A percentile compares a stretch with the other conserved stretches of the same genome.
phyloP scores from a whole-genome alignment of 2,329 filamentous ascomycete genomes.

The Alternaria solani region DNA sequence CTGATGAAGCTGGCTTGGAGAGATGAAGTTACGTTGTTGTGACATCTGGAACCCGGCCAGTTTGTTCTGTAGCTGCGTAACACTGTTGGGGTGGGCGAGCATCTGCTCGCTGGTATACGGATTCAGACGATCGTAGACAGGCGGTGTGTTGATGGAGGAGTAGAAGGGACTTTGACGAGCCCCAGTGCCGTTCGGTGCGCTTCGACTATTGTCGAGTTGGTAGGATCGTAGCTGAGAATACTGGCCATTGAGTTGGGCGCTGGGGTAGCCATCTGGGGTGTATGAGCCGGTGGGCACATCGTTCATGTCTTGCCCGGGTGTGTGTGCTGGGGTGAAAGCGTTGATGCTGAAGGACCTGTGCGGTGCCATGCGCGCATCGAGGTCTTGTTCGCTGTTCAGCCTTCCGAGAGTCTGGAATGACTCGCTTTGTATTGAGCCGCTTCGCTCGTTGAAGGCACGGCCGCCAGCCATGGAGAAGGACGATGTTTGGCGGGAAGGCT shows the following conservation, averaged over 20 bases:
- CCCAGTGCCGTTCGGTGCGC: constrained; percentile 53
- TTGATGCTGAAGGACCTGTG: constrained; percentile 46
- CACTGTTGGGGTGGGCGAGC: constrained; percentile 54
- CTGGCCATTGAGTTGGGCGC: constrained; percentile 42
- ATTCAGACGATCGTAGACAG: constrained; percentile 54
- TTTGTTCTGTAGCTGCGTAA: constrained; percentile 59
- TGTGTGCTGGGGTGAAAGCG: constrained; percentile 33
- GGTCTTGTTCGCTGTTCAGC: constrained; percentile 46
- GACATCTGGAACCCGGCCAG: constrained; percentile 58
- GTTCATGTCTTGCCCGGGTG: constrained; percentile 30
- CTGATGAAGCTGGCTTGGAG: constrained; percentile 43
- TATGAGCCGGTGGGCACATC: constrained; percentile 40
- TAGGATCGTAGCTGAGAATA: constrained; percentile 50
- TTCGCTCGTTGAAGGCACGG: constrained; percentile 49
- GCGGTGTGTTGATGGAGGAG: constrained; percentile 55
- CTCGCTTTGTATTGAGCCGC: constrained; percentile 51
- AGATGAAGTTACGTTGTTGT: constrained; percentile 49
- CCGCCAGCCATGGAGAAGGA: constrained; percentile 60
- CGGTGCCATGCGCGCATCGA: constrained; percentile 41
- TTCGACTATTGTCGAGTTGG: constrained; percentile 54
- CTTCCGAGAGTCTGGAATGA: constrained; percentile 47
- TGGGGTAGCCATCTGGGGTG: constrained; percentile 48
- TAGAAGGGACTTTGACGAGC: constrained; percentile 60
- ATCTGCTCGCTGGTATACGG: constrained; percentile 54
- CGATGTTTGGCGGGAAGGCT: constrained; percentile 55